Evolutionary conservation across 805 yeast species (phyloP).

Genomic region (Komagataella pseudopastoris): DNA sequence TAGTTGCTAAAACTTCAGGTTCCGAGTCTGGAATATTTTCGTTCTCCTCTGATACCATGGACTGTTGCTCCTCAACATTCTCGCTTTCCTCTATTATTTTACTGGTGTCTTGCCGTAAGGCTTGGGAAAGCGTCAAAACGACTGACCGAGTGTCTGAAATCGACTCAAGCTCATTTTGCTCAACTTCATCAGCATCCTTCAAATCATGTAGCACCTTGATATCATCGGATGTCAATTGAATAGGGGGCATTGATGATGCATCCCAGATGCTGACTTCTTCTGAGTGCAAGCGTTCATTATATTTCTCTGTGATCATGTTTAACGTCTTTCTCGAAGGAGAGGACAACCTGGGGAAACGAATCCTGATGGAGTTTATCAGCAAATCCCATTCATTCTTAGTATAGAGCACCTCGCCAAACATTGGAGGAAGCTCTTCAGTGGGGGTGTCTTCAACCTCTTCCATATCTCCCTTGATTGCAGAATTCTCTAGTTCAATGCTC

Average conservation of each 20-base stretch:
- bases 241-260: constrained; percentile 1
- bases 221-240: background rate
- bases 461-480: background rate
- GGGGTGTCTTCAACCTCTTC: background rate
- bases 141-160: constrained; percentile 9
- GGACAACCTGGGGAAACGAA: background rate
- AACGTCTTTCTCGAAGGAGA: background rate
- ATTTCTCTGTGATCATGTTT: background rate
- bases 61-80: background rate
- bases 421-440: background rate
- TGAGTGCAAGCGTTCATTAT: background rate
- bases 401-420: background rate
- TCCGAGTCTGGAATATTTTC: background rate
- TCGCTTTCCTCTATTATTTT: background rate
- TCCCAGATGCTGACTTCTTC: background rate
- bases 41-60: background rate
- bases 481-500: background rate
- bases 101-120: background rate
- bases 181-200: constrained; percentile 16
- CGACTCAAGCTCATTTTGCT: constrained; percentile 22
- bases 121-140: background rate
- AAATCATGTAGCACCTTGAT: constrained; percentile 3
- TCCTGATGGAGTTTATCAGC: background rate
- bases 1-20: background rate
- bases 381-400: constrained; percentile 1